A percentile compares a stretch with the other conserved stretches of the same genome.
Conservation (phyloP, 345 rosid genomes). For the Murraya koenigii region DNA sequence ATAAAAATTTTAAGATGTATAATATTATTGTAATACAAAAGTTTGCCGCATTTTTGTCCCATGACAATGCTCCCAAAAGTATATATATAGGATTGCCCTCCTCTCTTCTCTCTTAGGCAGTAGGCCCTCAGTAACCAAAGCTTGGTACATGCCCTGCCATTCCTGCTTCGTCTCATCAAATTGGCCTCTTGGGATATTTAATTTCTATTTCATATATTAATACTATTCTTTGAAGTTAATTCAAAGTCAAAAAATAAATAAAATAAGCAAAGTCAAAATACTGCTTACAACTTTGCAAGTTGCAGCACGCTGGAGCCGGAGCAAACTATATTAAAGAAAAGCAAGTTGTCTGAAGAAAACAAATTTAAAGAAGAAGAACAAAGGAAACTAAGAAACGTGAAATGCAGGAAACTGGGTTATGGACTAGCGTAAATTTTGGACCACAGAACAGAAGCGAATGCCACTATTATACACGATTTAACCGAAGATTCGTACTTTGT, state of each 20-base stretch:
- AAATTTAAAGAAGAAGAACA: no score
- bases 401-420: background rate
- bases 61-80: constrained; percentile 21
- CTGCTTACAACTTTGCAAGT: background rate
- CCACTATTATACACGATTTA: background rate
- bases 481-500: background rate
- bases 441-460: background rate
- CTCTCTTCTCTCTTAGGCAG: background rate
- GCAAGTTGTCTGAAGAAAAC: background rate
- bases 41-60: constrained; percentile 32
- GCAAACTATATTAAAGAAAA: background rate
- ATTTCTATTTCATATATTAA: background rate
- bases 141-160: background rate
- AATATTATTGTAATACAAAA: constrained; percentile 8
- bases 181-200: background rate
- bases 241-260: background rate
- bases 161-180: background rate
- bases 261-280: background rate
- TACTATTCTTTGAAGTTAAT: no score
- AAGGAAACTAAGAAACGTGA: background rate
- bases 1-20: no score
- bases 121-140: background rate
- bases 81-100: background rate
- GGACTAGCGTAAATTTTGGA: background rate
- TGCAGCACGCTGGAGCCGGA: background rate